Base-by-base conservation (phyloP, 2,329 filamentous ascomycete species). In the Diaporthe caulivora region DNA sequence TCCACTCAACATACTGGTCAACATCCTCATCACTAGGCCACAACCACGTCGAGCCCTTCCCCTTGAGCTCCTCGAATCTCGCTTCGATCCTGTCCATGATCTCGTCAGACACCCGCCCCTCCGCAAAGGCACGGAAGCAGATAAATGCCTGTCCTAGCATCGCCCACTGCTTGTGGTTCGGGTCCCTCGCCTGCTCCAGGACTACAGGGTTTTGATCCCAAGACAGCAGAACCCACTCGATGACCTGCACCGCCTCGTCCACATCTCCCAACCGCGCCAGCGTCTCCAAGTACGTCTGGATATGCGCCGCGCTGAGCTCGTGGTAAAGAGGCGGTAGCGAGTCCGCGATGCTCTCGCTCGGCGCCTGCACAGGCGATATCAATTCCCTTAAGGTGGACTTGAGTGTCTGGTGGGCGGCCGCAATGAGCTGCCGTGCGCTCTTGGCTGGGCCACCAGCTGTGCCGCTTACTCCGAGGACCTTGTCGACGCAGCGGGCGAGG, bases 281-380 rank as follows among this genome's bases (percentile, higher is more conserved):
- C 1, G 89, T 86, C 60, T 91, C 87, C 79, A 95, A 86, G 78
- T 93, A 93, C 2, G 85, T 83, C 77, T 93, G 89, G 1, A 90
- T 78, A 49, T 86, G 81, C 26, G 81, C 81, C 9, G 87, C 86
- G 13, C 80, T 80, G 15, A 91, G 83, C 17, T 84, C 80, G 49
- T 84, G 81, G 10, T 86, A 81, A 2, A 88, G 80, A 10, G 73
- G 71, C 17, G 77, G 76, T 37, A 54, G 51, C 15, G 51, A 31
- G 42, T 47, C 55, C 1, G 49, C 40, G 51, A 70, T 42, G 0
- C 71, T 73, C 68, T 65, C 81, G 74, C 82, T 34, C 57, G 42
- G 71, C 57, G 55, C 51, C 42, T 57, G 51, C 51, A 81, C 72
- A 2, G 83, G 71, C 51, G 76, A 76, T 17, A 76, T 79, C 6